phyloP scores from a whole-genome alignment of 352 stramenopile genomes.

The Globisporangium paddicum region DNA sequence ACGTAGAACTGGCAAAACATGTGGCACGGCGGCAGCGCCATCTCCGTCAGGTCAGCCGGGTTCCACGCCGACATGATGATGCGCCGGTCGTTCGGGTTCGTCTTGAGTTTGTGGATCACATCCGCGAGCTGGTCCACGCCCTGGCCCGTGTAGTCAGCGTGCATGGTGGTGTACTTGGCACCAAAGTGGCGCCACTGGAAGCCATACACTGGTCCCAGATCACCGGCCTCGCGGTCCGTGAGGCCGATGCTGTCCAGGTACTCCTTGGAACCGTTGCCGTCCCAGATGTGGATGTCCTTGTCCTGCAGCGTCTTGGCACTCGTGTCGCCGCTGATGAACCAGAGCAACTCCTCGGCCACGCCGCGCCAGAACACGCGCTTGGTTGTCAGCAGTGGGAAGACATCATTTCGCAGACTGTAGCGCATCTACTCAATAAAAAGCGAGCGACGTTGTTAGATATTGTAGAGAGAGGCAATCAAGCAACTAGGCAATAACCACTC shows the following conservation, averaged over 20 bases:
- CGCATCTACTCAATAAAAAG: slow-evolving; percentile 53
- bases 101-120: slow-evolving; percentile 97
- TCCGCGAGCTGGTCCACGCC: slow-evolving; percentile 98
- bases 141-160: slow-evolving; percentile 97
- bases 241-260: slow-evolving; percentile 93
- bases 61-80: slow-evolving; percentile 99
- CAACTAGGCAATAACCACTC: too few relatives aligned
- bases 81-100: slow-evolving; percentile 95
- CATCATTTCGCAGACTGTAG: slow-evolving; percentile 92
- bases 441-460: background rate
- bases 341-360: slow-evolving; percentile 98
- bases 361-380: slow-evolving; percentile 99
- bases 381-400: slow-evolving; percentile 98
- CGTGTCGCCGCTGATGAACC: slow-evolving; percentile 98
- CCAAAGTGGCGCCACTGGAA: slow-evolving; percentile 99
- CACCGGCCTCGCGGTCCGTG: slow-evolving; percentile 92
- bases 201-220: slow-evolving; percentile 96
- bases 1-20: slow-evolving; percentile 98
- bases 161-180: slow-evolving; percentile 97
- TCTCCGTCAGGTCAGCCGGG: slow-evolving; percentile 93
- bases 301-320: slow-evolving; percentile 95
- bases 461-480: too few relatives aligned
- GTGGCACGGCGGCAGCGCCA: slow-evolving; percentile 99
- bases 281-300: slow-evolving; percentile 99
- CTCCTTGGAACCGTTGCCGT: slow-evolving; percentile 98